Evolutionary conservation across 305 asterid genomes (phyloP).

Genomic region (Fraxinus latifolia): DNA sequence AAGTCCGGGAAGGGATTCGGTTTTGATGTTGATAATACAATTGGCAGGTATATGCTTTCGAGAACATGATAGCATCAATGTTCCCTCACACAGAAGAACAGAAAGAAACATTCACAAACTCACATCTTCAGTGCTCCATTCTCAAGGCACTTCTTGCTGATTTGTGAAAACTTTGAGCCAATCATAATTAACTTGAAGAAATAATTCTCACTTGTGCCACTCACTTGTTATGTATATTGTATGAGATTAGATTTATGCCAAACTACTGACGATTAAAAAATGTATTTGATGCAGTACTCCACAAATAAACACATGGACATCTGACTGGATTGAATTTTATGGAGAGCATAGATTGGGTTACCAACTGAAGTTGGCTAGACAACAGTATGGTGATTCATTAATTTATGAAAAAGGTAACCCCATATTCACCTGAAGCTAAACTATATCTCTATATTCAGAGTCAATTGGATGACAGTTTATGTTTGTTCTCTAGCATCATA

Average conservation of each 20-base stretch:
- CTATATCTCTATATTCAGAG: not conserved
- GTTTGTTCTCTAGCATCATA: not conserved
- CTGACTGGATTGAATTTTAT: constrained; percentile 81
- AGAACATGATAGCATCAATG: not conserved
- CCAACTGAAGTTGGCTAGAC: constrained; percentile 71
- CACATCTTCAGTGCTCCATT: not conserved
- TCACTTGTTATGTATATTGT: not conserved
- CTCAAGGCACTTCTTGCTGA: constrained; percentile 4
- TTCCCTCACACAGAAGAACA: not conserved
- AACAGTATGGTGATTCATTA: constrained; percentile 79
- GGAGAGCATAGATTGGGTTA: constrained; percentile 86
- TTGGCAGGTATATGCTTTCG: constrained; percentile 64
- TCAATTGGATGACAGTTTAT: not conserved
- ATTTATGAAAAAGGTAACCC: constrained; percentile 75
- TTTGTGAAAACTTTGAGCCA: not conserved
- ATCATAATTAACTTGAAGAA: not conserved
- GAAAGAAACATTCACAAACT: not conserved
- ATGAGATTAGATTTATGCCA: not conserved
- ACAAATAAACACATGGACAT: constrained; percentile 86
- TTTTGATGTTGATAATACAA: constrained; percentile 82
- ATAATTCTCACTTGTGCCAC: not conserved
- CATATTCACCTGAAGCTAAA: not conserved
- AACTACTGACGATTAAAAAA: constrained; percentile 20
- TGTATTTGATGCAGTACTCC: constrained; percentile 71
- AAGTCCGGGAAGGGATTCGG: constrained; percentile 81